A percentile compares a stretch with the other conserved stretches of the same genome.
phyloP scores from a whole-genome alignment of 495 filamentous ascomycete species.

The Penicillium ucsense region DNA sequence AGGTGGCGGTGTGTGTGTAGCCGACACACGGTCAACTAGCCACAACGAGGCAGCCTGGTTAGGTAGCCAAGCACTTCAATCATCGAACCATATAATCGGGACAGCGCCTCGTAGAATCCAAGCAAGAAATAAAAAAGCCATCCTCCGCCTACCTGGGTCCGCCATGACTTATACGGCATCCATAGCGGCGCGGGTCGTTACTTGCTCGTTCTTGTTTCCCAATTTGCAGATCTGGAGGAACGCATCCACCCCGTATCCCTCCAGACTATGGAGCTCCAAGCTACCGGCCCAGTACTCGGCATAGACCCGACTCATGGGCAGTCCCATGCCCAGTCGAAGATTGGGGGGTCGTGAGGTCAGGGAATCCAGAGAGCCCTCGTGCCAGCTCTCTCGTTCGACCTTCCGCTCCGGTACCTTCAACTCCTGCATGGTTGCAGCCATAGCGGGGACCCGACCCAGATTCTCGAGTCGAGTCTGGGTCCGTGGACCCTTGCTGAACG shows the following conservation, averaged over 20 bases:
- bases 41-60: no score
- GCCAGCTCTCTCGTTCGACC: constrained; percentile 24
- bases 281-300: constrained; percentile 98
- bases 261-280: constrained; percentile 83
- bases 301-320: constrained; percentile 90
- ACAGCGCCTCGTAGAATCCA: no score
- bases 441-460: constrained; percentile 74
- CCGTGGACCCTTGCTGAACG: constrained; percentile 83
- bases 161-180: constrained; percentile 60
- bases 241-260: constrained; percentile 95
- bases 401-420: constrained; percentile 37
- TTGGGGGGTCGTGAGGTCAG: constrained; percentile 77
- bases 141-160: no score
- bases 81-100: no score
- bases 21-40: no score
- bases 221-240: constrained; percentile 96
- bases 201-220: constrained; percentile 96
- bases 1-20: no score
- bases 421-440: constrained; percentile 94
- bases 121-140: no score
- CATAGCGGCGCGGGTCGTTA: constrained; percentile 79
- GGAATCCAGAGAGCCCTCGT: constrained; percentile 60
- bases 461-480: constrained; percentile 66
- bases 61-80: no score
- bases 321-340: constrained; percentile 81